phyloP scores from a whole-genome alignment of 2,329 filamentous ascomycete genomes.

The Aspergillus terreus region DNA sequence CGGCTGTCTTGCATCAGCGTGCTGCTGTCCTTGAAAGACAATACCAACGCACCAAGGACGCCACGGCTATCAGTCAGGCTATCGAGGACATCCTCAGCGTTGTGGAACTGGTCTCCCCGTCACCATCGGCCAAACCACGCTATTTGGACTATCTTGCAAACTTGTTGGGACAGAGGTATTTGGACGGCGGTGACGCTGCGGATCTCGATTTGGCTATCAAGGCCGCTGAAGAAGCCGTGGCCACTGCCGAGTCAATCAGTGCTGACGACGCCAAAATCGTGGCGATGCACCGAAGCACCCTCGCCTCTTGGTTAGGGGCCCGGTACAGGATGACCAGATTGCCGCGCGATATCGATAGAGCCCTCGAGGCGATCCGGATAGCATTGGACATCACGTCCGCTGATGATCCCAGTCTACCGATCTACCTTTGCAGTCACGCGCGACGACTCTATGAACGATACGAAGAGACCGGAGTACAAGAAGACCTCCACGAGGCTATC shows the following conservation, averaged over 20 bases:
- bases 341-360: background rate
- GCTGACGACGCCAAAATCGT: background rate
- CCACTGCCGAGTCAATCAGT: background rate
- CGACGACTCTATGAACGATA: slow-evolving; percentile 2
- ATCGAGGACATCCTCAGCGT: background rate
- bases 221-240: background rate
- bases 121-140: background rate
- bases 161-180: background rate
- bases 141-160: slow-evolving; percentile 2
- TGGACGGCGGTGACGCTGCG: background rate
- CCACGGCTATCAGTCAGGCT: background rate
- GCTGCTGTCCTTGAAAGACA: slow-evolving; percentile 1
- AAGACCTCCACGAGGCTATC: background rate
- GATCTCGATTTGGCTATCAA: background rate
- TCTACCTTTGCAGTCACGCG: slow-evolving; percentile 1
- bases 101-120: background rate
- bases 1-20: background rate
- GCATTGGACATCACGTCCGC: background rate
- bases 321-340: background rate
- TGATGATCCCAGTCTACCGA: background rate
- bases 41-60: slow-evolving; percentile 1
- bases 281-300: background rate
- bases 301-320: slow-evolving; percentile 1
- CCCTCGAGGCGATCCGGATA: background rate
- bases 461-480: background rate